phyloP scores from a whole-genome alignment of 768 basidiomycete genomes.

The Leccinum imitatum region DNA sequence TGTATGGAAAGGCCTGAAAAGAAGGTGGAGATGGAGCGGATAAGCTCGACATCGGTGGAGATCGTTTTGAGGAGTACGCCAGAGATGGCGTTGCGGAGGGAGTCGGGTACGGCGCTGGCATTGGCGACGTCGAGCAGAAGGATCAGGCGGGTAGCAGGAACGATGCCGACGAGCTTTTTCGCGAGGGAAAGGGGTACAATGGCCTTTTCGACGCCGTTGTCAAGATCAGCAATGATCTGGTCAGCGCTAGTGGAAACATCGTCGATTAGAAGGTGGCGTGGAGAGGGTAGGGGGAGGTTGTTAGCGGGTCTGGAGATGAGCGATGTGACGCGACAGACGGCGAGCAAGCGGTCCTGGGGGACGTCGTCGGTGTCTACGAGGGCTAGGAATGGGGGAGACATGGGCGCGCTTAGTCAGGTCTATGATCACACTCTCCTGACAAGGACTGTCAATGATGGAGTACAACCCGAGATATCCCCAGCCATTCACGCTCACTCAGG shows the following conservation, averaged over 20 bases:
- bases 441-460: slow-evolving; percentile 45
- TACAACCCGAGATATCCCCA: slow-evolving; percentile 67
- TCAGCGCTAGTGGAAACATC: slow-evolving; percentile 48
- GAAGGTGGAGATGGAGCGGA: slow-evolving; percentile 75
- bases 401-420: slow-evolving; percentile 27
- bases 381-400: slow-evolving; percentile 50
- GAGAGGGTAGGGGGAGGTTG: slow-evolving; percentile 30
- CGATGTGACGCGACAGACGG: slow-evolving; percentile 76
- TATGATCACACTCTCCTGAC: neutral
- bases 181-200: slow-evolving; percentile 69
- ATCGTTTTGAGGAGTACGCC: slow-evolving; percentile 79
- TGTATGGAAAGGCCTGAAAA: slow-evolving; percentile 63
- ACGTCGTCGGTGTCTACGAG: slow-evolving; percentile 48
- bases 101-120: slow-evolving; percentile 74
- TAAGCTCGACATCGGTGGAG: slow-evolving; percentile 69
- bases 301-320: slow-evolving; percentile 51
- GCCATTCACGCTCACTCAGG: slow-evolving; percentile 72
- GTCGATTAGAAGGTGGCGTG: slow-evolving; percentile 58
- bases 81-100: slow-evolving; percentile 67
- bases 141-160: slow-evolving; percentile 72
- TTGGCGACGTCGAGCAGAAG: slow-evolving; percentile 75
- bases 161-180: slow-evolving; percentile 60
- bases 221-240: slow-evolving; percentile 62
- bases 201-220: slow-evolving; percentile 78
- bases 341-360: slow-evolving; percentile 48